Percentiles rank a stretch among this genome's conserved stretches.
Conservation (phyloP, 306 rosid species). For the Datisca glomerata region DNA sequence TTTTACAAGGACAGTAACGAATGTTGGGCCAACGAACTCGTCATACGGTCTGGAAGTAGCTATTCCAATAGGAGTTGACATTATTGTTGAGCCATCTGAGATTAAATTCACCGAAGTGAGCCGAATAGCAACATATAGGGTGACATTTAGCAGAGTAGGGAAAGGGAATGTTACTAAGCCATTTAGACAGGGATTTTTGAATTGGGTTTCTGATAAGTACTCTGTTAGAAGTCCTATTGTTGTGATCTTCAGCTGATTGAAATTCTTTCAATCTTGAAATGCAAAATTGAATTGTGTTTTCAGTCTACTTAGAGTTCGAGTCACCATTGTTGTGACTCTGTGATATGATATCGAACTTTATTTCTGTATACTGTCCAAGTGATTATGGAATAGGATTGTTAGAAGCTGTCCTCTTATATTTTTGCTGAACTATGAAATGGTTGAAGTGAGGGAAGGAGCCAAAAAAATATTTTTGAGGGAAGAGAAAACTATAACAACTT, state of each 20-base stretch:
- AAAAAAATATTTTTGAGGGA: too few relatives aligned
- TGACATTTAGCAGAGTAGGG: background rate
- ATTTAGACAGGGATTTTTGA: background rate
- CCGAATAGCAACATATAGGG: background rate
- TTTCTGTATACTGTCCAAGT: too few relatives aligned
- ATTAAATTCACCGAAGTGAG: background rate
- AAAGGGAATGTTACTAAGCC: background rate
- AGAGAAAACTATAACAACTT: too few relatives aligned
- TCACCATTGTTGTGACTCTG: too few relatives aligned
- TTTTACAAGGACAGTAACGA: slow-evolving; percentile 47
- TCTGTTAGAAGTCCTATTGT: background rate
- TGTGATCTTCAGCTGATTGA: background rate
- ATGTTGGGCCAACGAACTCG: slow-evolving; percentile 31
- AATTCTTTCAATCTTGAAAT: too few relatives aligned
- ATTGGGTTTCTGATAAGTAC: background rate
- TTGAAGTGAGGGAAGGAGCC: too few relatives aligned
- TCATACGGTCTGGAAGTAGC: background rate
- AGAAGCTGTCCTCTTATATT: too few relatives aligned
- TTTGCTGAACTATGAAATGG: too few relatives aligned
- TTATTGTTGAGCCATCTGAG: background rate
- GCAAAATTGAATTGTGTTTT: too few relatives aligned
- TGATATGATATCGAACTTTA: too few relatives aligned
- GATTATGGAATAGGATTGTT: too few relatives aligned
- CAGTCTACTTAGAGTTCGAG: too few relatives aligned
- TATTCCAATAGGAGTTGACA: background rate